Evolutionary conservation across 345 rosid species (phyloP).

Genomic region (Arabidopsis thaliana): TAIR10.1 NC_003070.9:16933501-16934000

Average conservation of each 20-base stretch:
- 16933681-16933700: neutral
- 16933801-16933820: constrained; percentile 52
- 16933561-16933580: constrained; percentile 23
- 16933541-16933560: constrained; percentile 42
- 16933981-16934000: constrained; percentile 96
- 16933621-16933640: constrained; percentile 27
- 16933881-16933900: constrained; percentile 78
- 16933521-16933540: constrained; percentile 38
- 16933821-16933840: constrained; percentile 43
- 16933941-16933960: constrained; percentile 93
- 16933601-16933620: constrained; percentile 37
- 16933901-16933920: constrained; percentile 99
- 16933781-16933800: constrained; percentile 62
- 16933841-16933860: constrained; percentile 31
- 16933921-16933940: constrained; percentile 99
- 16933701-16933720: constrained; percentile 24
- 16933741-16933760: constrained; percentile 30
- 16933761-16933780: constrained; percentile 25
- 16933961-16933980: constrained; percentile 97
- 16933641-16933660: constrained; percentile 42
- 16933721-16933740: constrained; percentile 44
- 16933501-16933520: neutral
- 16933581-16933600: neutral
- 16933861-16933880: constrained; percentile 43
- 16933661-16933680: constrained; percentile 46